Percentiles rank a stretch among this genome's conserved stretches.
Conservation (phyloP, 2,329 filamentous ascomycete species). For the Blastomyces parvus region DNA sequence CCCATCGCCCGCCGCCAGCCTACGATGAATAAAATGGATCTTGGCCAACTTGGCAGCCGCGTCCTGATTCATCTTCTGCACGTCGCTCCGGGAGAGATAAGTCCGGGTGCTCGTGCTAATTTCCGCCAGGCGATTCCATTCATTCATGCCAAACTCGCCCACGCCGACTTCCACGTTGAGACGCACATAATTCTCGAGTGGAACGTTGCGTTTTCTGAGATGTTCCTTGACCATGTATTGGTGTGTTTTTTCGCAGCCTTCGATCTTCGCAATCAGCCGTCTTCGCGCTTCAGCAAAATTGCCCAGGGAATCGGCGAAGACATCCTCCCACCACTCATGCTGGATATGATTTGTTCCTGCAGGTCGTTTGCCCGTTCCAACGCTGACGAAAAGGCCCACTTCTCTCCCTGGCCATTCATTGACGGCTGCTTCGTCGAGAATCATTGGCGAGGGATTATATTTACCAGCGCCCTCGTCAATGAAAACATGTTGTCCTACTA, state of each 20-base stretch:
- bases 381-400: slow-evolving; percentile 80
- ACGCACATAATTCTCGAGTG: slow-evolving; percentile 83
- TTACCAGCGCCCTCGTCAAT: slow-evolving; percentile 85
- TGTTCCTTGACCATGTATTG: slow-evolving; percentile 74
- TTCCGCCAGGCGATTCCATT: slow-evolving; percentile 87
- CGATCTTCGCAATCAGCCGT: slow-evolving; percentile 80
- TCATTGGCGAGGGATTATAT: slow-evolving; percentile 79
- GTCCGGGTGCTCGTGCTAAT: slow-evolving; percentile 86
- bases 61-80: slow-evolving; percentile 67
- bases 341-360: slow-evolving; percentile 58
- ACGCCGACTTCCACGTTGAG: slow-evolving; percentile 96
- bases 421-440: slow-evolving; percentile 78
- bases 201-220: slow-evolving; percentile 66
- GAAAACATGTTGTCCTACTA: slow-evolving; percentile 86
- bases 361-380: slow-evolving; percentile 84
- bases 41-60: slow-evolving; percentile 73
- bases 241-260: slow-evolving; percentile 87
- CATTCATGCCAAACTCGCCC: slow-evolving; percentile 97
- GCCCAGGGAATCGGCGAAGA: slow-evolving; percentile 60
- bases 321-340: slow-evolving; percentile 86
- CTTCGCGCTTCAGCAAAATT: slow-evolving; percentile 85
- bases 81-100: slow-evolving; percentile 64
- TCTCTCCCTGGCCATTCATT: slow-evolving; percentile 96
- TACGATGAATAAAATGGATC: slow-evolving; percentile 65
- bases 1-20: slow-evolving; percentile 48